These are phyloP conservation scores for Nemania serpens DNA, from an alignment of 2,329 filamentous ascomycete genomes.

Conservation along the genomic window DNA sequence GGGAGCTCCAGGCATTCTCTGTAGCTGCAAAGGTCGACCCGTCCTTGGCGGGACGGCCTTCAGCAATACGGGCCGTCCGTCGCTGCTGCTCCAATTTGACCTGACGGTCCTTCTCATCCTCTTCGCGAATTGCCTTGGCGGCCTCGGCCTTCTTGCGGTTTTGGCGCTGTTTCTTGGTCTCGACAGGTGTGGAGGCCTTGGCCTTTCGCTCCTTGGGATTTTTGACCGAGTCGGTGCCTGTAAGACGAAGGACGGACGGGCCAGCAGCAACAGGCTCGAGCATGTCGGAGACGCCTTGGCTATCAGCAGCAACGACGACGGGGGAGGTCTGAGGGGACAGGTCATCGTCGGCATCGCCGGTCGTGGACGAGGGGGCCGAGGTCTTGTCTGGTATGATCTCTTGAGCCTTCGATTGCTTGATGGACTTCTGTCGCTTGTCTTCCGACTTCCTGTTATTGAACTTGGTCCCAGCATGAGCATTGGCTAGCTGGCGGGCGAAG, in stretches of 20 bases:
- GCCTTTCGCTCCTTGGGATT: constrained; percentile 67
- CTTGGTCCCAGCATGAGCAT: constrained; percentile 71
- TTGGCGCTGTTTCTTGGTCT: constrained; percentile 95
- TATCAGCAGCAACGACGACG: constrained; percentile 58
- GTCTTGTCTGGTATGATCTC: constrained; percentile 55
- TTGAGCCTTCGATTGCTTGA: constrained; percentile 70
- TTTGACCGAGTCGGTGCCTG: constrained; percentile 66
- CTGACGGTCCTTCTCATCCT: constrained; percentile 79
- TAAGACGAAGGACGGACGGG: constrained; percentile 79
- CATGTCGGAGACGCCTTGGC: constrained; percentile 86
- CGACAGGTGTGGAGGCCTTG: constrained; percentile 67
- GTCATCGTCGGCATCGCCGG: constrained; percentile 81
- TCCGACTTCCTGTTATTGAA: constrained; percentile 57
- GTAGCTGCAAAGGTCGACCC: constrained; percentile 64
- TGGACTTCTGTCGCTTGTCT: constrained; percentile 69
- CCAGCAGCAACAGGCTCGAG: constrained; percentile 72
- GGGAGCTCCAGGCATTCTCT: constrained; percentile 48
- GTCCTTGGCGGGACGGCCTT: constrained; percentile 82
- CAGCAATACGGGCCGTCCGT: constrained; percentile 77
- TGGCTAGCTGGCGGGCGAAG: constrained; percentile 75
- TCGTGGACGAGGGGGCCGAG: constrained; percentile 70
- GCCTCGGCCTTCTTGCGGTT: constrained; percentile 87
- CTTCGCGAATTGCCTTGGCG: constrained; percentile 73
- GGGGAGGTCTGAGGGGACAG: constrained; percentile 73
- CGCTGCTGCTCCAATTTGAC: constrained; percentile 80